Evolutionary conservation across 225 moss, liverwort and hornwort species (phyloP).

Genomic region (Asterella californica): DNA sequence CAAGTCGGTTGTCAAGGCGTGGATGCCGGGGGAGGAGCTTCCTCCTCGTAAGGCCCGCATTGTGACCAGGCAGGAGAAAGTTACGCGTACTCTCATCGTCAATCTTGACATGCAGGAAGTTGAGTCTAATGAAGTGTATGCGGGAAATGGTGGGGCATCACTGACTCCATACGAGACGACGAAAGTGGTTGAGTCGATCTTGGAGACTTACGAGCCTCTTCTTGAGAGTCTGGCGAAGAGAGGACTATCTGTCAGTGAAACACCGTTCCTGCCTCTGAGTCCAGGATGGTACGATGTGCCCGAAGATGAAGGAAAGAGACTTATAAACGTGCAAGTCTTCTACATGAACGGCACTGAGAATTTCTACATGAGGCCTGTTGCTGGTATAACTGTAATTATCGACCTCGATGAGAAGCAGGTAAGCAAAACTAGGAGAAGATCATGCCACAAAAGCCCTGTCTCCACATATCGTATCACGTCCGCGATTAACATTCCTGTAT

Average conservation of each 20-base stretch:
- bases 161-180: neutral
- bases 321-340: constrained; percentile 33
- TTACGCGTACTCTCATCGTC: constrained; percentile 37
- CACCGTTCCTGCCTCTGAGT: neutral
- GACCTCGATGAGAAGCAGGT: constrained; percentile 32
- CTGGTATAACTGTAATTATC: constrained; percentile 36
- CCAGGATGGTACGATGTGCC: constrained; percentile 51
- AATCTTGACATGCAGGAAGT: constrained; percentile 35
- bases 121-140: constrained; percentile 25
- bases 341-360: constrained; percentile 44
- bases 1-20: constrained; percentile 47
- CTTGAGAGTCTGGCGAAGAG: constrained; percentile 35
- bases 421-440: neutral
- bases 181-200: neutral
- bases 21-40: constrained; percentile 29
- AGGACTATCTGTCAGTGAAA: constrained; percentile 31
- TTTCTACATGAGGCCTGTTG: constrained; percentile 52
- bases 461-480: too few species aligned
- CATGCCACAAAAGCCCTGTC: too few species aligned
- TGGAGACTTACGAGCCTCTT: constrained; percentile 27
- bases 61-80: constrained; percentile 26
- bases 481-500: too few species aligned
- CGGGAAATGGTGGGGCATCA: constrained; percentile 31
- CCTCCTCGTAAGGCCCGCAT: constrained; percentile 46
- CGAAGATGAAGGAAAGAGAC: constrained; percentile 42